A percentile compares a stretch with the other conserved stretches of the same genome.
phyloP scores from a whole-genome alignment of 2,329 filamentous ascomycete genomes.

The Coniella lustricola region DNA sequence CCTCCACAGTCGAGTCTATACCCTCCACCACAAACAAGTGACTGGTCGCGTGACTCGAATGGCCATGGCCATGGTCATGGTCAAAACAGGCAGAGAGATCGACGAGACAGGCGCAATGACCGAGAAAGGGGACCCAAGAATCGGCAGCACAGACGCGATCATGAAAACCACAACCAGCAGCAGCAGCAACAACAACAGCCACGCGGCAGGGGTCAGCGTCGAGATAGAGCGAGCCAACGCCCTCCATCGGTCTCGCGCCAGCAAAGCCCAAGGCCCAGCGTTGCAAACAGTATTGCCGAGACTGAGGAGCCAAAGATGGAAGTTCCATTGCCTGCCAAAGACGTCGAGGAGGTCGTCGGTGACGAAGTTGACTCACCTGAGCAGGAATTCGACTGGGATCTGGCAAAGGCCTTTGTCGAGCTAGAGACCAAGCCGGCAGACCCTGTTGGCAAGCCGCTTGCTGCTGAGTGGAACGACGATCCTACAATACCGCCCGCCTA shows the following conservation, averaged over 20 bases:
- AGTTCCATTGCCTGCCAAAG: neutral
- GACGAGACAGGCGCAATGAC: constrained; percentile 10
- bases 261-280: constrained; percentile 2
- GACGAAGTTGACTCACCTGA: constrained; percentile 19
- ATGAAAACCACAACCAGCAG: constrained; percentile 5
- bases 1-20: constrained; percentile 5
- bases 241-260: constrained; percentile 6
- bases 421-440: constrained; percentile 32
- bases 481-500: constrained; percentile 39
- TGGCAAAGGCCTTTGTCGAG: constrained; percentile 33
- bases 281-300: neutral
- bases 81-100: constrained; percentile 8
- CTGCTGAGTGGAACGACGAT: constrained; percentile 34
- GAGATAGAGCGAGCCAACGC: constrained; percentile 3
- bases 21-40: constrained; percentile 5
- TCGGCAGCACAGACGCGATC: constrained; percentile 8
- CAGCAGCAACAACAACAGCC: neutral
- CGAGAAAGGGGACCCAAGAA: constrained; percentile 12
- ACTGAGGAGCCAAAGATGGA: constrained; percentile 3
- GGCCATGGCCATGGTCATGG: neutral
- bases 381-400: constrained; percentile 33
- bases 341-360: neutral
- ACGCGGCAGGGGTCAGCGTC: constrained; percentile 12
- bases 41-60: constrained; percentile 6
- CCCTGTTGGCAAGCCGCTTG: constrained; percentile 39